phyloP scores from a whole-genome alignment of 345 rosid species.

The Linum usitatissimum region DNA sequence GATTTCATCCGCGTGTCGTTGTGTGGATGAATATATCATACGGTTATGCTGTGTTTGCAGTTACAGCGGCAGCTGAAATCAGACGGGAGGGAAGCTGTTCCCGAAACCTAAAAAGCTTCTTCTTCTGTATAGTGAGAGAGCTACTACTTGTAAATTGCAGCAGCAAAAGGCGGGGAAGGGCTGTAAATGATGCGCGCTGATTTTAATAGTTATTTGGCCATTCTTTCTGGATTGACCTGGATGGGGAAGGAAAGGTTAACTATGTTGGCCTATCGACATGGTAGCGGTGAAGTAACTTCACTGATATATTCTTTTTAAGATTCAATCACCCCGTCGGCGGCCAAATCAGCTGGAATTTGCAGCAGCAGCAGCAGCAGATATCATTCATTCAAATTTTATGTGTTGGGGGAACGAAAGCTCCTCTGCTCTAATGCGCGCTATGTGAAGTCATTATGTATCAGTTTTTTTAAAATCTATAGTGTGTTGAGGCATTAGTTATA shows the following conservation, averaged over 20 bases:
- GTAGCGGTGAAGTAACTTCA: too few species aligned
- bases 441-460: background rate
- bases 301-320: too few species aligned
- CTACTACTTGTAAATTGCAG: slow-evolving; percentile 11
- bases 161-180: slow-evolving; percentile 12
- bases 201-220: slow-evolving; percentile 5
- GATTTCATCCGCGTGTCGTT: background rate
- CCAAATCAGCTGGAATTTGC: background rate
- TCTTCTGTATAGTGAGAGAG: slow-evolving; percentile 15
- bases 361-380: background rate
- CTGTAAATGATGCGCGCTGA: slow-evolving; percentile 17
- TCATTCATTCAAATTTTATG: background rate
- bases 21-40: background rate
- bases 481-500: background rate
- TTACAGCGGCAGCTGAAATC: slow-evolving; percentile 52
- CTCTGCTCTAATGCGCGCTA: too few species aligned
- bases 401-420: too few species aligned
- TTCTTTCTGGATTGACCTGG: slow-evolving; percentile 7
- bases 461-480: too few species aligned
- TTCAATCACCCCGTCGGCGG: too few species aligned
- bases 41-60: slow-evolving; percentile 28
- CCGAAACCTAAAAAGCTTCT: slow-evolving; percentile 11
- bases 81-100: slow-evolving; percentile 28
- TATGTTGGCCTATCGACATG: slow-evolving; percentile 4
- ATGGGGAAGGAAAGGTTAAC: background rate